Evolutionary conservation across 345 rosid species (phyloP), one percentile per base, ranked within the genome.

Genomic region (Psidium guajava): DNA sequence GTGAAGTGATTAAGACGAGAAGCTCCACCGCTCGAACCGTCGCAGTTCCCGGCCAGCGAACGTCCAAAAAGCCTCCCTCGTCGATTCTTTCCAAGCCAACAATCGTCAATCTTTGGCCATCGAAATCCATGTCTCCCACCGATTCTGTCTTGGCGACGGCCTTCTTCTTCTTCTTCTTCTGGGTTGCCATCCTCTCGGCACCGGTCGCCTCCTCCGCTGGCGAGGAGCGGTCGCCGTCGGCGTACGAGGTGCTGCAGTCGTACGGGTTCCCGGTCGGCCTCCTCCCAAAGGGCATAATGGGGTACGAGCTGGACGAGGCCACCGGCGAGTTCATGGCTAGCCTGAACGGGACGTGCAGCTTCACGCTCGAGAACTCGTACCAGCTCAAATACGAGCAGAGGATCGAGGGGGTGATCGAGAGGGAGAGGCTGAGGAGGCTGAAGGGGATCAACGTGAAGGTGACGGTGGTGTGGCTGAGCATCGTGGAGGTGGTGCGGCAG

Each of bases 221-320:
- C 53, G 54, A 55, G 64, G 15, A 80, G 24, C 32, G 81, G n/a
- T 84, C 95, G 1, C 40, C 86, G 21, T 85, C 95, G 1, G 95
- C 91, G 14, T 95, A 96, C 87, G 89, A 92, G 85, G 89, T 83
- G 47, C 94, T 94, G 59, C 88, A 86, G 81, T 54, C 86, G 16
- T 92, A 91, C 86, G 87, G 90, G 15, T 90, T 96, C 86, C 98
- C 96, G 0, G 56, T 85, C 10, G 95, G 99, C 18, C 89, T 96
- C 50, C 96, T 96, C 57, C 97, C 96, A 3, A 85, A 87, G 80
- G 98, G 97, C 44, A 91, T 95, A 8, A 74, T 73, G 0, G 90
- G 92, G 54, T 93, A 97, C 81, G 90, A 91, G 32, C 86, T 94
- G 3, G 86, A 95, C 90, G 54, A 16, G 32, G 40, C 82, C 83